Conservation (phyloP, 495 filamentous ascomycete species). For the Neurospora sp. region DNA sequence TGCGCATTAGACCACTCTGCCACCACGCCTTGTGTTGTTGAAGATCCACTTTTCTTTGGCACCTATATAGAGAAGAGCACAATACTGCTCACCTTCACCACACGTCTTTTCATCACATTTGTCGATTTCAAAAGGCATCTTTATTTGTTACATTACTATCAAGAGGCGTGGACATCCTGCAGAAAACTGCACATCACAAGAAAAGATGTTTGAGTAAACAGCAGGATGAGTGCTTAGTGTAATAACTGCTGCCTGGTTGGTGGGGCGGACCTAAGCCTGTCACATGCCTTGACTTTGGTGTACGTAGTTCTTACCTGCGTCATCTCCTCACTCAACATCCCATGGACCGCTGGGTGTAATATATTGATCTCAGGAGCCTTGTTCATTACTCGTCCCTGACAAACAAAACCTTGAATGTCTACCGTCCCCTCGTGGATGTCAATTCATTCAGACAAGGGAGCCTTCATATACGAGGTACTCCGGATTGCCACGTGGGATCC, state of each 20-base stretch:
- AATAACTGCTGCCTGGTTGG: not conserved
- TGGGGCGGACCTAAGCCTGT: too few relatives aligned
- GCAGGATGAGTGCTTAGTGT: not conserved
- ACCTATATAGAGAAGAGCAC: not conserved
- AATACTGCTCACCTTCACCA: not conserved
- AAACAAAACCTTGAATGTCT: not conserved
- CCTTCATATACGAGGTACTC: not conserved
- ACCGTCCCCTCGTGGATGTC: not conserved
- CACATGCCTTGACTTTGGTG: too few relatives aligned
- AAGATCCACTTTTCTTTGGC: accelerated
- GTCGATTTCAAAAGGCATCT: not conserved
- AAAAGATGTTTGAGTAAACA: not conserved
- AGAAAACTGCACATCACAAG: not conserved
- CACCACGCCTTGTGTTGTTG: not conserved
- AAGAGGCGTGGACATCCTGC: not conserved
- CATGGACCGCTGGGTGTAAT: not conserved
- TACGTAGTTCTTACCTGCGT: not conserved
- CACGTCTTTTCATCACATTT: not conserved
- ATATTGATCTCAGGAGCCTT: too few relatives aligned
- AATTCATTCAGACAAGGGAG: too few relatives aligned
- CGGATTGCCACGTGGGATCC: not conserved
- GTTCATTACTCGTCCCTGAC: too few relatives aligned
- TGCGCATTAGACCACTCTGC: not conserved
- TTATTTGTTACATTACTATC: not conserved
- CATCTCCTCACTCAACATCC: not conserved